phyloP scores from a whole-genome alignment of 2,329 filamentous ascomycete genomes.

The Cordyceps cateniannulata region DNA sequence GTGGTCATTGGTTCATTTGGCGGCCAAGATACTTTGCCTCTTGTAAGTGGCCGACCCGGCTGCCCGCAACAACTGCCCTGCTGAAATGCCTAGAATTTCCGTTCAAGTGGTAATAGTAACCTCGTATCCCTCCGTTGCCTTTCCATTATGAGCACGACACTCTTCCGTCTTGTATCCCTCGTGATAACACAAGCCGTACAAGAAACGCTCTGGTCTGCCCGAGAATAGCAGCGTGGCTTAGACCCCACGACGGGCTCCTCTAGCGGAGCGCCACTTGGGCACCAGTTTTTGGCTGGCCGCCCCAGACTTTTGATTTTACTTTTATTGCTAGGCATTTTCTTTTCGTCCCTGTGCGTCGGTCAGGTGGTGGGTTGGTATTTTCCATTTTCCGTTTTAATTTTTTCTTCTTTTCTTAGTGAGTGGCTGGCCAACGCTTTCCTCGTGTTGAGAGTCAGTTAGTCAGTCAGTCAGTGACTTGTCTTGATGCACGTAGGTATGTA shows the following conservation, averaged over 20 bases:
- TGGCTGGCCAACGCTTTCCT: not conserved
- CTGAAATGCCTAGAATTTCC: too few species aligned
- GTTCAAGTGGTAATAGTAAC: too few species aligned
- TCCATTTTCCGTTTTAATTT: not conserved
- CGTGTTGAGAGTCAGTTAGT: not conserved
- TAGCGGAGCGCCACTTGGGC: constrained; percentile 7
- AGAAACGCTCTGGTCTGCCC: not conserved
- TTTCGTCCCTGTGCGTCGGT: not conserved
- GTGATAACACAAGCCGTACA: not conserved
- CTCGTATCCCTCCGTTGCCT: too few species aligned
- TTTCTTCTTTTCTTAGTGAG: not conserved
- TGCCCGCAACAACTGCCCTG: too few species aligned
- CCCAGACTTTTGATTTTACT: not conserved
- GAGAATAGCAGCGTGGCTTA: constrained; percentile 4
- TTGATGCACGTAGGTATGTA: not conserved
- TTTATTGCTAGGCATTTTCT: too few species aligned
- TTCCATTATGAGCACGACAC: too few species aligned
- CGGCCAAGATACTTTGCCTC: too few species aligned
- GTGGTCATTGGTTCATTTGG: too few species aligned
- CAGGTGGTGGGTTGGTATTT: constrained; percentile 2
- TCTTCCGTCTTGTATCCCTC: not conserved
- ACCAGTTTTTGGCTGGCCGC: not conserved
- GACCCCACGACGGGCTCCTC: constrained; percentile 6
- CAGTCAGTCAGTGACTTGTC: not conserved
- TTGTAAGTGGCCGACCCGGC: too few species aligned